phyloP scores from a whole-genome alignment of 805 yeast genomes.

The Debaryomyces castellii region DNA sequence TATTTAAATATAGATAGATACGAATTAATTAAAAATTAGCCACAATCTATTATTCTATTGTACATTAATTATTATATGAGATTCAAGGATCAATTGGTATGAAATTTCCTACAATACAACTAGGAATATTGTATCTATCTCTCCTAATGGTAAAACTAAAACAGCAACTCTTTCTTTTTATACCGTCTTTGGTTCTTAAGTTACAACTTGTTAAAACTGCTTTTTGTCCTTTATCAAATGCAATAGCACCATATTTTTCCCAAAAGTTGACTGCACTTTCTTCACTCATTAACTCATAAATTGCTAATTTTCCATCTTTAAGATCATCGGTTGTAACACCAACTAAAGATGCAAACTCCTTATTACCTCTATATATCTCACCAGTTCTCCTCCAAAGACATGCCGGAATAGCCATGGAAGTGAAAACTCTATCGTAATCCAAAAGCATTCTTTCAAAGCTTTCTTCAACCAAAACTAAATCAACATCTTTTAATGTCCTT shows the following conservation, averaged over 20 bases:
- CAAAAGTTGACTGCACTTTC: conserved; percentile 95
- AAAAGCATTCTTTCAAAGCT: conserved; percentile 89
- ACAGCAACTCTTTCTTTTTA: conserved; percentile 80
- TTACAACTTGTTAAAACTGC: conserved; percentile 93
- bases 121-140: conserved; percentile 91
- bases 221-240: conserved; percentile 93
- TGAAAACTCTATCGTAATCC: conserved; percentile 92
- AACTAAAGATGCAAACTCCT: conserved; percentile 91
- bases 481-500: conserved; percentile 83
- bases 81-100: conserved; percentile 64
- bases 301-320: conserved; percentile 88
- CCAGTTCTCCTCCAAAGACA: conserved; percentile 97
- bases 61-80: not conserved
- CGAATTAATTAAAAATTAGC: not conserved
- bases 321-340: conserved; percentile 88
- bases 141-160: conserved; percentile 91
- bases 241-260: conserved; percentile 96
- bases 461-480: conserved; percentile 88
- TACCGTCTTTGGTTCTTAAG: conserved; percentile 77
- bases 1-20: not conserved
- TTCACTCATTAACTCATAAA: conserved; percentile 91
- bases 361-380: conserved; percentile 91
- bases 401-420: conserved; percentile 97
- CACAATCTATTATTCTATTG: too few relatives aligned
- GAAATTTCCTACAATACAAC: conserved; percentile 93